phyloP scores from a whole-genome alignment of 2,329 filamentous ascomycete species.

The Cadophora sp. region DNA sequence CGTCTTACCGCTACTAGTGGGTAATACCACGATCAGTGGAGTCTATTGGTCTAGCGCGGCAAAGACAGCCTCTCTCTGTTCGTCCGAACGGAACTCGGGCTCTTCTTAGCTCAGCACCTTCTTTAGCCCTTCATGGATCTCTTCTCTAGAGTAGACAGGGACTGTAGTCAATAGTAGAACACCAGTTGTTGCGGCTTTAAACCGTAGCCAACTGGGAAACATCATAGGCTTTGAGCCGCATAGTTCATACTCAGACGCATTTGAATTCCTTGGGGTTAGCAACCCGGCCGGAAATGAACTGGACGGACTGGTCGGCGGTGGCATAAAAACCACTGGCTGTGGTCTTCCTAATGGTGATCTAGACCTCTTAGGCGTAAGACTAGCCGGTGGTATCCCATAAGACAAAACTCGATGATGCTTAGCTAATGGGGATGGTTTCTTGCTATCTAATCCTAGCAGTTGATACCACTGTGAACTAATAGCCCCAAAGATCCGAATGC shows the following conservation, averaged over 20 bases:
- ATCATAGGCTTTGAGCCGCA: not conserved
- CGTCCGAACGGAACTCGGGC: not conserved
- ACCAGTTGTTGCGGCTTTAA: not conserved
- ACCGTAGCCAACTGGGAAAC: not conserved
- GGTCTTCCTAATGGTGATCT: not conserved
- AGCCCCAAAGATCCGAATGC: not conserved
- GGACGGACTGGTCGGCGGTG: too few species aligned
- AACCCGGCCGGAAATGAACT: too few species aligned
- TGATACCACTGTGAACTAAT: not conserved
- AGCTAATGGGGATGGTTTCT: not conserved
- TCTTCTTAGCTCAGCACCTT: not conserved
- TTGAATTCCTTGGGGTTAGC: too few species aligned
- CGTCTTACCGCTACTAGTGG: not conserved
- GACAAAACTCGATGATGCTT: not conserved
- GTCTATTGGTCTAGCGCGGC: not conserved
- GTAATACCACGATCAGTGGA: not conserved
- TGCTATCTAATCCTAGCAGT: not conserved
- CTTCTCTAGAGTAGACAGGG: not conserved
- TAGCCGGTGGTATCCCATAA: not conserved
- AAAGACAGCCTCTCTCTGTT: not conserved
- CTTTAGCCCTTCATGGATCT: not conserved
- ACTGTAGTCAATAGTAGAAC: not conserved
- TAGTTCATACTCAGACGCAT: not conserved
- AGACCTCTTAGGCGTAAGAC: not conserved
- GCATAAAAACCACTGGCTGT: too few species aligned